Conservation (phyloP, 495 filamentous ascomycete species). For the Daldinia grandis region DNA sequence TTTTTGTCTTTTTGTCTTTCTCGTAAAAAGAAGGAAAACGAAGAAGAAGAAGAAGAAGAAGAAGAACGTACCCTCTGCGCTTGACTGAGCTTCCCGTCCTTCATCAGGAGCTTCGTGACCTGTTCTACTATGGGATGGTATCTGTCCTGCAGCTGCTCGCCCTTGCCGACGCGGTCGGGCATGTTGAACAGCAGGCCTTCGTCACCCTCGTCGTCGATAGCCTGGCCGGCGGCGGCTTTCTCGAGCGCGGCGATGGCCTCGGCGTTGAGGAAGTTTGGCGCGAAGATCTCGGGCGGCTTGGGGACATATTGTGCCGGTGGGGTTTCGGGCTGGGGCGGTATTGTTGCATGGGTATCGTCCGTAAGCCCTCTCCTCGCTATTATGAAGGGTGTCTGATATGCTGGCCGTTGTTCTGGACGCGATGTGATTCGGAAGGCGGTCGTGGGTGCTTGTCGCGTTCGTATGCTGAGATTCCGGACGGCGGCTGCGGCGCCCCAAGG, state of each 20-base stretch:
- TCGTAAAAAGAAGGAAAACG: not conserved
- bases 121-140: conserved; percentile 85
- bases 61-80: conserved; percentile 80
- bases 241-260: conserved; percentile 50
- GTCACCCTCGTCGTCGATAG: conserved; percentile 13
- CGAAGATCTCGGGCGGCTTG: conserved; percentile 33
- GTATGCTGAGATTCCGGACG: conserved; percentile 56
- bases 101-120: conserved; percentile 90
- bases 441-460: conserved; percentile 49
- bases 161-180: conserved; percentile 69
- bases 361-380: conserved; percentile 30
- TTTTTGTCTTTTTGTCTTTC: not conserved
- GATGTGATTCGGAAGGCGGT: conserved; percentile 11
- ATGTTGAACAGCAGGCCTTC: conserved; percentile 78
- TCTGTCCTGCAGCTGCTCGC: conserved; percentile 72
- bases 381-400: conserved; percentile 10
- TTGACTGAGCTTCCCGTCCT: conserved; percentile 80
- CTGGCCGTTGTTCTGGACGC: conserved; percentile 2
- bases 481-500: conserved; percentile 52
- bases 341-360: conserved; percentile 30
- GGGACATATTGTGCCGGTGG: conserved; percentile 23
- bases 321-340: conserved; percentile 6
- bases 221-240: conserved; percentile 30
- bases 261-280: conserved; percentile 48
- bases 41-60: conserved; percentile 13